phyloP scores from a whole-genome alignment of 306 rosid genomes.

The Cicer bijugum region DNA sequence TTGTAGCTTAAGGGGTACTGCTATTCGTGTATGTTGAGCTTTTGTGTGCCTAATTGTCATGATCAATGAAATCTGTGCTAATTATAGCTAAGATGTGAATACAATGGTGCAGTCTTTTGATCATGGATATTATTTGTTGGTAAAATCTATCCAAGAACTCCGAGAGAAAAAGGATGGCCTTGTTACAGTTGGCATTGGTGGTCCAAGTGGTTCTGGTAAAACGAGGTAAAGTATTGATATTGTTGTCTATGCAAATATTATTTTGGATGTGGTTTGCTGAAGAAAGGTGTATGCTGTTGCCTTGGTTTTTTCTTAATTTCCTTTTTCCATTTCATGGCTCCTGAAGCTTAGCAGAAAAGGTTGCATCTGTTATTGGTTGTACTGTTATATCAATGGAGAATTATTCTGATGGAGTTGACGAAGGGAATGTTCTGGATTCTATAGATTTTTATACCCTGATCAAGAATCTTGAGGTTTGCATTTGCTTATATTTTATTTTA shows the following conservation, averaged over 20 bases:
- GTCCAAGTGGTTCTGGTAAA: constrained; percentile 98
- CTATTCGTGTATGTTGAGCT: constrained; percentile 13
- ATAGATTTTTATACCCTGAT: constrained; percentile 78
- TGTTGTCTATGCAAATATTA: constrained; percentile 30
- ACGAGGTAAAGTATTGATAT: constrained; percentile 81
- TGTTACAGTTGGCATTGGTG: constrained; percentile 96
- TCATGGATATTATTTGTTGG: constrained; percentile 91
- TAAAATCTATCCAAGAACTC: constrained; percentile 96
- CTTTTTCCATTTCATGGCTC: constrained; percentile 48
- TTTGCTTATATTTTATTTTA: constrained; percentile 46
- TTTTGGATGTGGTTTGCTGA: constrained; percentile 31
- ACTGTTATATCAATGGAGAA: constrained; percentile 95
- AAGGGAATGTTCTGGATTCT: constrained; percentile 77
- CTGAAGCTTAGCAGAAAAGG: constrained; percentile 99
- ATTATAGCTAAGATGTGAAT: constrained; percentile 41
- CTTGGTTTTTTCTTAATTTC: constrained; percentile 43
- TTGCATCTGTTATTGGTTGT: constrained; percentile 95
- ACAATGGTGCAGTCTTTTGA: constrained; percentile 87
- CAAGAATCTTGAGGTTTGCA: constrained; percentile 89
- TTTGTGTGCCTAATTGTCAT: constrained; percentile 28
- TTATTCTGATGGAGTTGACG: constrained; percentile 84
- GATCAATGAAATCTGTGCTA: constrained; percentile 35
- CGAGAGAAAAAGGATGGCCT: constrained; percentile 87
- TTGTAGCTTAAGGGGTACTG: constrained; percentile 8
- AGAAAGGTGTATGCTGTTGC: constrained; percentile 36